These are phyloP conservation scores for Salix dunnii DNA, from an alignment of 345 rosid species.

Conservation along the genomic window DNA sequence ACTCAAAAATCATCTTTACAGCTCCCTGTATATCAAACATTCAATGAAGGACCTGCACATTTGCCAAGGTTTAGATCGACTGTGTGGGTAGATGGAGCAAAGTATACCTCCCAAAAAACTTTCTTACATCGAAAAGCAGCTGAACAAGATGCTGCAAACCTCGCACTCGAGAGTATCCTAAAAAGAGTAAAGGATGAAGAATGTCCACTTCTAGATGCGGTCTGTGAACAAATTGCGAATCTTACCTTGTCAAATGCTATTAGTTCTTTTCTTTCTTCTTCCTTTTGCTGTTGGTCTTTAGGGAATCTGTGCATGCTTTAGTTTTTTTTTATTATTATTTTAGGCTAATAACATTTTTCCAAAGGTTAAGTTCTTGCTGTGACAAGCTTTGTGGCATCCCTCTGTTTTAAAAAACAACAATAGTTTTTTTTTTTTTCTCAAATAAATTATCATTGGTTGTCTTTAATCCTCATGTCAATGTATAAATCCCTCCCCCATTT, in stretches of 20 bases:
- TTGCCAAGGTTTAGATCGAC: slow-evolving; percentile 33
- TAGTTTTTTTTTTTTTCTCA: not conserved
- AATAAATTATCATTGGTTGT: not conserved
- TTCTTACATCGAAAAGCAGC: slow-evolving; percentile 35
- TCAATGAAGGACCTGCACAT: slow-evolving; percentile 28
- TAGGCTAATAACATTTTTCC: not conserved
- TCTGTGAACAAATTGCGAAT: slow-evolving; percentile 6
- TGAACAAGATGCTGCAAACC: slow-evolving; percentile 42
- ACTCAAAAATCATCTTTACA: slow-evolving; percentile 30
- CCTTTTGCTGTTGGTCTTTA: not conserved
- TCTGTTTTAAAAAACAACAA: not conserved
- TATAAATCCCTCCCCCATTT: too few species aligned
- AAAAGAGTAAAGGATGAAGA: slow-evolving; percentile 31
- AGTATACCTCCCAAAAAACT: slow-evolving; percentile 25
- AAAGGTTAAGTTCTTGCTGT: not conserved
- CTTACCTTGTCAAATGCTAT: not conserved
- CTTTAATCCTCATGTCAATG: not conserved
- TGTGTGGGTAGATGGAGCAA: slow-evolving; percentile 30
- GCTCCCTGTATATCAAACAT: slow-evolving; percentile 27
- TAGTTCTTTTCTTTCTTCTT: not conserved
- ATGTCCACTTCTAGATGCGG: slow-evolving; percentile 27
- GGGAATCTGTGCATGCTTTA: not conserved
- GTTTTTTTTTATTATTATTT: not conserved
- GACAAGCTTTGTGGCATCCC: not conserved
- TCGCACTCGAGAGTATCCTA: slow-evolving; percentile 31